Conservation (phyloP, 352 stramenopile species). For the Phytophthora meadii region DNA sequence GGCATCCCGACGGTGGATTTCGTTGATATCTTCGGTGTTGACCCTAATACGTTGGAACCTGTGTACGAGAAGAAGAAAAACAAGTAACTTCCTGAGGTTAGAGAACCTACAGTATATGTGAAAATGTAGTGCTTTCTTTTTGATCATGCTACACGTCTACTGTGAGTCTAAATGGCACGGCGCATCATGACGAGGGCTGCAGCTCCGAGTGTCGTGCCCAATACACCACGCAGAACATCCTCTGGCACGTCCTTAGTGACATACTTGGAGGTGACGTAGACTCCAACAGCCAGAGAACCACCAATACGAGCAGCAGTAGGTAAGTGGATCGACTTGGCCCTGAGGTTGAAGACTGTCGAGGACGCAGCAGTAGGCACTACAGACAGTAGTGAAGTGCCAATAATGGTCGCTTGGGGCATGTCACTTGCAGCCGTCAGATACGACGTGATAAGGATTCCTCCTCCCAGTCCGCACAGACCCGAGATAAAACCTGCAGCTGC, state of each 20-base stretch:
- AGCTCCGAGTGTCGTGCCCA: slow-evolving; percentile 71
- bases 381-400: slow-evolving; percentile 84
- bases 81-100: slow-evolving; percentile 47
- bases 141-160: slow-evolving; percentile 14
- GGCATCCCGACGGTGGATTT: slow-evolving; percentile 84
- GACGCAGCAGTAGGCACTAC: slow-evolving; percentile 84
- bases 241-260: slow-evolving; percentile 82
- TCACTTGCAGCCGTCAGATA: slow-evolving; percentile 88
- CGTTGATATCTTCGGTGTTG: slow-evolving; percentile 83
- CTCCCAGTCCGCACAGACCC: slow-evolving; percentile 80
- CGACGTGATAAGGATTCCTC: slow-evolving; percentile 87
- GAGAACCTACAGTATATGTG: slow-evolving; percentile 30
- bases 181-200: slow-evolving; percentile 86
- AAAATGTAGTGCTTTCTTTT: slow-evolving; percentile 32
- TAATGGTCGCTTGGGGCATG: slow-evolving; percentile 86
- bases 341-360: slow-evolving; percentile 84
- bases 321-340: slow-evolving; percentile 81
- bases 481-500: slow-evolving; percentile 85
- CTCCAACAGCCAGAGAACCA: slow-evolving; percentile 61
- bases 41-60: slow-evolving; percentile 58
- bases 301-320: slow-evolving; percentile 74
- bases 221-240: slow-evolving; percentile 73
- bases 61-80: slow-evolving; percentile 90
- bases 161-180: slow-evolving; percentile 61
- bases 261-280: slow-evolving; percentile 87